A percentile compares a stretch with the other conserved stretches of the same genome.
phyloP scores from a whole-genome alignment of 768 basidiomycete species.

The Cyathus striatus region DNA sequence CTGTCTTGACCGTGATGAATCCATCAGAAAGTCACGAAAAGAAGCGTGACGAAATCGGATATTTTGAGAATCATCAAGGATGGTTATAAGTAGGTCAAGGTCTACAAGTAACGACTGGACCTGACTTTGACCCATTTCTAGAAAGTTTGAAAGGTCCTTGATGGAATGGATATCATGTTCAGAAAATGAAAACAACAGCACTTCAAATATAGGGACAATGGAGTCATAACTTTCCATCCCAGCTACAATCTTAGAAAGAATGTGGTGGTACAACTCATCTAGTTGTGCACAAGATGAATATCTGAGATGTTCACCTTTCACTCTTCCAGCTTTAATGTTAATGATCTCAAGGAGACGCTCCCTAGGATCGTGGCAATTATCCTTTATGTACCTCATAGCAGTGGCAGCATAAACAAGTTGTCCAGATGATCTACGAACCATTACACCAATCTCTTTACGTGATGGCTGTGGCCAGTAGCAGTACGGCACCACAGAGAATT shows the following conservation, averaged over 20 bases:
- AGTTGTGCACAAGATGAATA: no score
- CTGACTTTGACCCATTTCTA: background rate
- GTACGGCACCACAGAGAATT: background rate
- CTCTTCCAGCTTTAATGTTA: background rate
- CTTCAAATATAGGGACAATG: no score
- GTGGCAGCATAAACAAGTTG: slow-evolving; percentile 22
- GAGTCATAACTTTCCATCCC: background rate
- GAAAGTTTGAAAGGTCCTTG: background rate
- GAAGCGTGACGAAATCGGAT: background rate
- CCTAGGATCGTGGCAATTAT: background rate
- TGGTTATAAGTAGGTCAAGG: no score
- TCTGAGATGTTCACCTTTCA: background rate
- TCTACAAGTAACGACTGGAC: background rate
- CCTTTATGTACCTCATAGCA: slow-evolving; percentile 18
- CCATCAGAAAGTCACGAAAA: background rate
- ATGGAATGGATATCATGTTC: no score
- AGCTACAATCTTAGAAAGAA: background rate
- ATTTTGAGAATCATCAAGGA: background rate
- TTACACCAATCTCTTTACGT: background rate
- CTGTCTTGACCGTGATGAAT: background rate
- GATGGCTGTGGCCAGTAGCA: background rate
- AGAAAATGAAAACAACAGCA: background rate
- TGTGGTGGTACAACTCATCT: background rate
- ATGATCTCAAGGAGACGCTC: background rate
- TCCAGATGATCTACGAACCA: slow-evolving; percentile 14